These are phyloP conservation scores for Daedalea quercina DNA, from an alignment of 768 basidiomycete genomes.

Conservation along the genomic window DNA sequence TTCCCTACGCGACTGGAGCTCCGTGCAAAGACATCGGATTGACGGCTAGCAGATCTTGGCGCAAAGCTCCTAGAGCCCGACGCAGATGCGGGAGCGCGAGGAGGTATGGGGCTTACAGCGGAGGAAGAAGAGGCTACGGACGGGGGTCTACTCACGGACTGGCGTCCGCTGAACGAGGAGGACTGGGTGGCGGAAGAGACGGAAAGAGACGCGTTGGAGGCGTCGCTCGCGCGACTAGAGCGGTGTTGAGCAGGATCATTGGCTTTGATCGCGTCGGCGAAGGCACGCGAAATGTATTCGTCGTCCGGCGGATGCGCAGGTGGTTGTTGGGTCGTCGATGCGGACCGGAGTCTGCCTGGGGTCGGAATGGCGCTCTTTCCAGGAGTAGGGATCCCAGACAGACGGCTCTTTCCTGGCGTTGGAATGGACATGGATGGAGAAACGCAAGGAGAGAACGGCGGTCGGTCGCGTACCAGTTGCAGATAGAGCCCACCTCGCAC, in stretches of 20 bases:
- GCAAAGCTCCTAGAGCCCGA: constrained; percentile 45
- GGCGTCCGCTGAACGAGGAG: constrained; percentile 34
- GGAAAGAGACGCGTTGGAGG: constrained; percentile 36
- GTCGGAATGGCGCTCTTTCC: constrained; percentile 42
- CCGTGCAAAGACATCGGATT: constrained; percentile 51
- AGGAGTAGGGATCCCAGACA: constrained; percentile 34
- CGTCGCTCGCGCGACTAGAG: constrained; percentile 30
- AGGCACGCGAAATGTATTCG: constrained; percentile 63
- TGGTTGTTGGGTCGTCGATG: constrained; percentile 34
- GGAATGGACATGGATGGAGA: constrained; percentile 1
- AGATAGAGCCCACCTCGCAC: no score
- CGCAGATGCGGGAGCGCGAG: constrained; percentile 17
- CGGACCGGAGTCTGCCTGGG: constrained; percentile 56
- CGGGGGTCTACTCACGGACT: constrained; percentile 45
- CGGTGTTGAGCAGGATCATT: constrained; percentile 77
- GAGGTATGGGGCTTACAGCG: constrained; percentile 23
- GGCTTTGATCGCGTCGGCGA: constrained; percentile 72
- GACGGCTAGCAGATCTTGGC: constrained; percentile 57
- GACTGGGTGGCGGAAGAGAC: constrained; percentile 36
- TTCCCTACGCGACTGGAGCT: constrained; percentile 38
- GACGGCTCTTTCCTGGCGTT: constrained; percentile 1
- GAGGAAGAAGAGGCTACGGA: constrained; percentile 57
- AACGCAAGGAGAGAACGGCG: neutral
- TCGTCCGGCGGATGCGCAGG: constrained; percentile 37
- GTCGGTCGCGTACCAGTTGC: no score